These are phyloP conservation scores for Hevea brasiliensis DNA, from an alignment of 345 rosid genomes.

Conservation along the genomic window DNA sequence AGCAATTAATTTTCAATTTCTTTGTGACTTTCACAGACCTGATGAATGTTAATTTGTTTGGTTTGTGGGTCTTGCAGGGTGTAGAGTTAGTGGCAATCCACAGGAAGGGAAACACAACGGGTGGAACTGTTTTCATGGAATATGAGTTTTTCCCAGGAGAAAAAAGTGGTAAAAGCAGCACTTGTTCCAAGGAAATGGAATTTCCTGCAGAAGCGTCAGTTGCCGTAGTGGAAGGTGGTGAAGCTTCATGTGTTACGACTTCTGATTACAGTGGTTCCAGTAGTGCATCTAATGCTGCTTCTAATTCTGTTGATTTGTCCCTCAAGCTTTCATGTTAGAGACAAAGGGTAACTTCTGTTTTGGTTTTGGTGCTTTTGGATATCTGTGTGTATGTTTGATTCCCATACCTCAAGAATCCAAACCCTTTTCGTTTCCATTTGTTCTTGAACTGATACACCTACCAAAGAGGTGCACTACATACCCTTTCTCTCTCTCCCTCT, in stretches of 20 bases:
- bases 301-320: conserved; percentile 72
- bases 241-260: conserved; percentile 34
- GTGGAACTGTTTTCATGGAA: conserved; percentile 43
- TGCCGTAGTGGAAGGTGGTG: conserved; percentile 29
- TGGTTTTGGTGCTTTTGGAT: neutral
- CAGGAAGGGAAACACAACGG: conserved; percentile 36
- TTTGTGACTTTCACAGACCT: neutral
- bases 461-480: too few species aligned
- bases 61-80: conserved; percentile 21
- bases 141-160: conserved; percentile 68
- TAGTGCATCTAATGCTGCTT: conserved; percentile 42
- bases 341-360: conserved; percentile 21
- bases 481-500: too few species aligned
- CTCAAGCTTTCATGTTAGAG: conserved; percentile 66
- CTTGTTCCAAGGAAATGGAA: conserved; percentile 39
- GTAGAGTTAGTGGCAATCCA: conserved; percentile 35
- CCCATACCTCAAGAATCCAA: too few species aligned
- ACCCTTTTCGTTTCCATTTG: too few species aligned
- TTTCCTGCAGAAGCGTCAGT: conserved; percentile 36
- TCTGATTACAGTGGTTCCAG: conserved; percentile 22
- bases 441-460: too few species aligned
- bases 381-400: too few species aligned
- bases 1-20: neutral
- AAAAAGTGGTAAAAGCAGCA: conserved; percentile 33
- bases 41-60: neutral